Evolutionary conservation across 148 eudicot genomes (phyloP), one percentile per base, ranked within the genome.

Genomic region (Rhododendron henanense): DNA sequence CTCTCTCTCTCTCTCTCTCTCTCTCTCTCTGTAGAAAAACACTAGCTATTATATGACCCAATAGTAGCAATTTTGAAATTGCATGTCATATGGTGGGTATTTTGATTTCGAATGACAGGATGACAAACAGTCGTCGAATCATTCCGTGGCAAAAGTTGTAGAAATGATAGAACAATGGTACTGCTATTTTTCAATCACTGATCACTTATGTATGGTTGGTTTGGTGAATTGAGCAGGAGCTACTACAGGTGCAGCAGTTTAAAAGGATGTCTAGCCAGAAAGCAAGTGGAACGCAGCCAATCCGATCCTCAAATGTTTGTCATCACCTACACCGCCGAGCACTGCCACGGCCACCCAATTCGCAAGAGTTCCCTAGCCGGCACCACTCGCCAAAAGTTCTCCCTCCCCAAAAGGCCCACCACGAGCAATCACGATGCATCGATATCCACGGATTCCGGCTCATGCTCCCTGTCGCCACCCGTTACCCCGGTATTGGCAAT

Each of bases 241-340:
- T 95, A 95, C 61, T 95, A 95, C 81, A 92, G 92, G 84, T 95
- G 98, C 55, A 95, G 98, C 88, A 92, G 90, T 82, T 77, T 88
- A 85, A 91, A 91, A 81, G 98, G 95, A 16, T 95, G 98, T 76
- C 75, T 79, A 84, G 98, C 98, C 80, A 91, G 97, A 75, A 95
- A 94, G 78, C 98, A 95, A 91, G 98, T 95, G 31, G 98, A 95
- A 78, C 87, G 90, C 48, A 95, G 98, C 85, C 79, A 83, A 25
- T 84, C 79, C 0, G 91, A 93, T 25, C 91, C 94, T 3, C 88
- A 90, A 14, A 85, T 90, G 84, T 94, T 88, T 85, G 63, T 90
- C 15, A 85, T 95, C 33, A 93, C 94, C 84, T 94, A 95, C 93
- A 91, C 93, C 3, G 93, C 90, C 5, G 97, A 95, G 14, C 98